Percentiles rank a stretch among this genome's conserved stretches.
phyloP scores from a whole-genome alignment of 306 rosid species.

The Mucuna pruriens region DNA sequence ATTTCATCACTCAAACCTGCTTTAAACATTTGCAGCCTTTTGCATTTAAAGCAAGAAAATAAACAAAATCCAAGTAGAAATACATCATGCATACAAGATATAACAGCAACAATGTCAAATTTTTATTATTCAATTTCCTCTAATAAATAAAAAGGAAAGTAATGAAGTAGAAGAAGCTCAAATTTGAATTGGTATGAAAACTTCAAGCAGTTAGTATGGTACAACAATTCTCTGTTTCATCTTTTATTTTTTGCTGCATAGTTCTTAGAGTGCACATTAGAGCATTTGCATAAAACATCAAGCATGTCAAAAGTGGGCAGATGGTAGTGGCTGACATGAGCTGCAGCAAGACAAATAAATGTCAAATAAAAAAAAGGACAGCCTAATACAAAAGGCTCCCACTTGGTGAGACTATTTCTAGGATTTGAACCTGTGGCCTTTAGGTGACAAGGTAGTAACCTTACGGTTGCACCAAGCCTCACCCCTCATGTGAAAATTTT shows the following conservation, averaged over 20 bases:
- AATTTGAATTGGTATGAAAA: constrained; percentile 26
- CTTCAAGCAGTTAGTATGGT: constrained; percentile 11
- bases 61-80: constrained; percentile 5
- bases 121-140: constrained; percentile 5
- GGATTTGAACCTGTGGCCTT: not conserved
- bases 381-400: not conserved
- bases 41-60: constrained; percentile 5
- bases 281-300: not conserved
- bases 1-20: constrained; percentile 24
- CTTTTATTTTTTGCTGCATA: not conserved
- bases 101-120: constrained; percentile 15
- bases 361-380: not conserved
- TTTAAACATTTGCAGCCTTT: constrained; percentile 8
- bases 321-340: not conserved
- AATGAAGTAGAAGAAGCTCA: constrained; percentile 26
- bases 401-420: not conserved
- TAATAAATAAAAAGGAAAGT: not conserved
- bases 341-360: not conserved
- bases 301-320: constrained; percentile 12
- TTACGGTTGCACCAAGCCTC: not conserved
- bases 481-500: not conserved
- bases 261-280: constrained; percentile 15
- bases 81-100: not conserved
- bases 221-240: not conserved
- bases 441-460: not conserved